phyloP scores from a whole-genome alignment of 2,329 filamentous ascomycete species.

The Arthrocladium fulminans region DNA sequence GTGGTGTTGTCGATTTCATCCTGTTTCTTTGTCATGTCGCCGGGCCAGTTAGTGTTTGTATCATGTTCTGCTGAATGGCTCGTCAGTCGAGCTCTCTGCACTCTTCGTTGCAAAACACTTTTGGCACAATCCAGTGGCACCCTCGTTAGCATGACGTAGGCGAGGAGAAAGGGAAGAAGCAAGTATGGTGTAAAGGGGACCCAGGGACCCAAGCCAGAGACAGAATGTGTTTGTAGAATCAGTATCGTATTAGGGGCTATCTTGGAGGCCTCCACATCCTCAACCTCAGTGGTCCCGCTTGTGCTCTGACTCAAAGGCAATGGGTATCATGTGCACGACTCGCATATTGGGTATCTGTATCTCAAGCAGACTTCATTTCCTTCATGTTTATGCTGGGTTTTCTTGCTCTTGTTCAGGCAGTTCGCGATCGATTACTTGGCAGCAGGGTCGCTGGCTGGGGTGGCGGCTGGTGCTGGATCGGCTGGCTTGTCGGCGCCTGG shows the following conservation, averaged over 20 bases:
- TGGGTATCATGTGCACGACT: neutral
- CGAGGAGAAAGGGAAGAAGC: too few species aligned
- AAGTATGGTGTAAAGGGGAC: too few species aligned
- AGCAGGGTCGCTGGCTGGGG: constrained; percentile 5
- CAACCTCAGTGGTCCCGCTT: neutral
- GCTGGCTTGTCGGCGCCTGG: constrained; percentile 12
- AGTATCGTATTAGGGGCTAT: neutral
- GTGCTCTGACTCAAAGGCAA: neutral
- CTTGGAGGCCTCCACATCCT: neutral
- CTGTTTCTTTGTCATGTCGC: too few species aligned
- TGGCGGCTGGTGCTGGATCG: constrained; percentile 14
- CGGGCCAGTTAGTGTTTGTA: too few species aligned
- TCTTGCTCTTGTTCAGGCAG: neutral
- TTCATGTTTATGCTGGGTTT: neutral
- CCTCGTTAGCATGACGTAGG: too few species aligned
- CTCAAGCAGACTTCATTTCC: neutral
- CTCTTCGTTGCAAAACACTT: too few species aligned
- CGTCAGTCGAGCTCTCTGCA: too few species aligned
- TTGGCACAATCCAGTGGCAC: too few species aligned
- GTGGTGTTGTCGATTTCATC: too few species aligned
- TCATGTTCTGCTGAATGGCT: too few species aligned
- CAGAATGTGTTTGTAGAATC: neutral
- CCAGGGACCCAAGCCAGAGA: too few species aligned
- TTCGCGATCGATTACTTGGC: too few species aligned
- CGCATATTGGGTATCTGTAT: neutral